Percentiles rank a stretch among this genome's conserved stretches.
phyloP scores from a whole-genome alignment of 1,284 basidiomycete genomes.

The Ustilago curta region DNA sequence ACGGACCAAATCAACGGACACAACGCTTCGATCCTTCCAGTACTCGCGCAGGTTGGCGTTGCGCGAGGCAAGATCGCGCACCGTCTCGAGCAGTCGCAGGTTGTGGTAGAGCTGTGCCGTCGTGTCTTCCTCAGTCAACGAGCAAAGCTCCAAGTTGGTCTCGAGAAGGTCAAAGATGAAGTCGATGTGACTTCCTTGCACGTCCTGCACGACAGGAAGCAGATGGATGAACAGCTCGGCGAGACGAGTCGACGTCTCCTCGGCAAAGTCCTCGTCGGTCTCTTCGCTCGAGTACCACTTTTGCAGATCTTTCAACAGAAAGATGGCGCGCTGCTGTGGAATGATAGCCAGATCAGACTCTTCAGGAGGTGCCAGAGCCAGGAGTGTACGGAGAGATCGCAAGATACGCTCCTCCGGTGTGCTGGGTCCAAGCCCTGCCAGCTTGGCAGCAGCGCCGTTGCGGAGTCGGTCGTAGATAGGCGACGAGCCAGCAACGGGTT shows the following conservation, averaged over 20 bases:
- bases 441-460: conserved; percentile 85
- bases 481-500: conserved; percentile 45
- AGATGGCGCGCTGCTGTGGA: conserved; percentile 86
- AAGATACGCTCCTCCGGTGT: conserved; percentile 80
- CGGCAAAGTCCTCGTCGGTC: conserved; percentile 73
- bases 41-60: conserved; percentile 79
- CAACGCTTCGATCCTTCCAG: conserved; percentile 77
- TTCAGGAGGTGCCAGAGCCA: conserved; percentile 80
- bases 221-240: conserved; percentile 81
- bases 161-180: conserved; percentile 90
- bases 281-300: conserved; percentile 83
- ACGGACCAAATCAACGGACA: conserved; percentile 75
- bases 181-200: conserved; percentile 90
- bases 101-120: conserved; percentile 79
- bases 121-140: conserved; percentile 75
- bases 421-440: conserved; percentile 78
- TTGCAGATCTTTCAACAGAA: conserved; percentile 86
- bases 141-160: conserved; percentile 82
- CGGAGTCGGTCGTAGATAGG: conserved; percentile 82
- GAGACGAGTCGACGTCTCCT: conserved; percentile 81
- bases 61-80: conserved; percentile 79
- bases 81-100: conserved; percentile 76
- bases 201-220: conserved; percentile 87
- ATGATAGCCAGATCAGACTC: conserved; percentile 83
- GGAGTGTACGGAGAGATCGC: conserved; percentile 78